Base-by-base conservation (phyloP, 768 basidiomycete species). In the Kwoniella pini region DNA sequence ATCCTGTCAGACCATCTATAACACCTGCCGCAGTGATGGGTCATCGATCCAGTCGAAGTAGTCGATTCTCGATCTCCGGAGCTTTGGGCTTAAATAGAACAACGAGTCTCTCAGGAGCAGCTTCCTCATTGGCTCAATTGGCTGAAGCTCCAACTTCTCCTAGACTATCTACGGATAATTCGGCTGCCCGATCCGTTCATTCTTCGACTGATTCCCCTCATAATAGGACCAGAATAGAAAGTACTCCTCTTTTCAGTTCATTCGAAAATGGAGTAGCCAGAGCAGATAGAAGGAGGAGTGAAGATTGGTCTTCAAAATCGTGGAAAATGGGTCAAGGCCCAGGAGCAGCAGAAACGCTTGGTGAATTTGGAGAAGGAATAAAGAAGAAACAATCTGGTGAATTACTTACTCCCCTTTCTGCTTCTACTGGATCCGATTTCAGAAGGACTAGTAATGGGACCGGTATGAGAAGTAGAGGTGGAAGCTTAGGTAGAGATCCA, bases 321-420 rank as follows among this genome's bases (percentile, higher is more conserved):
- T 72, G 74, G 71, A 63, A 69, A 22, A 68, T 66, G 64, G 74
- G 74, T 19, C 61, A 70, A 44, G 74, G 71, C 0, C 74, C 71
- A 12, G 57, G 64, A 4, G 69, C 67, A 1, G 74, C 70, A 7
- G 71, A 71, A 43, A 60, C 63, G 1, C 36, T 72, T 0, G 71
- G 74, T 17, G 74, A 72, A 43, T 75, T 75, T 42, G 69, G 69
- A 24, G 74, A 65, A 15, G 71, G 67, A 0, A 66, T 75, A 17
- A 65, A 63, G 48, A 61, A 60, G 43, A 64, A 64, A 46, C 57
- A 63, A 40, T 67, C 64, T 44, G 73, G 65, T 11, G 70, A 71
- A 39, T 28, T 74, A 27, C 39, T 72, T 19, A 27, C 27, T 26
- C 60, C 54, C n/a, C 11, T 40, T 17, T 60, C 63, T 3, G 62